phyloP scores from a whole-genome alignment of 2,329 filamentous ascomycete species.

The Metarhizium rileyi region DNA sequence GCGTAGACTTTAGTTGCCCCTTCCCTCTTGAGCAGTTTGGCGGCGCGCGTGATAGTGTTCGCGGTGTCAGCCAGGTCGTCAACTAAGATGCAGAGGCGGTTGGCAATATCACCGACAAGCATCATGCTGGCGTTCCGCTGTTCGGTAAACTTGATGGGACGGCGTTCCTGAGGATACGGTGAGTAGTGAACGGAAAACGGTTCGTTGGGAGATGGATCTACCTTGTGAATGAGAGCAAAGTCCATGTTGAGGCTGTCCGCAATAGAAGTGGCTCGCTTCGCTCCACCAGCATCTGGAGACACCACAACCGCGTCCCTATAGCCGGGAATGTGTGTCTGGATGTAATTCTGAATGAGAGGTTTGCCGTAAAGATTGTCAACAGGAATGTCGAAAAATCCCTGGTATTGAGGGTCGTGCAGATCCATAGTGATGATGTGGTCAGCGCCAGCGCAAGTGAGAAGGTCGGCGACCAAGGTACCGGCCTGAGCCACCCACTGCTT shows the following conservation, averaged over 20 bases:
- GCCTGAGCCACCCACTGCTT: conserved; percentile 98
- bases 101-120: conserved; percentile 77
- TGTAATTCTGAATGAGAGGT: conserved; percentile 60
- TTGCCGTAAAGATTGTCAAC: conserved; percentile 95
- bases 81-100: conserved; percentile 77
- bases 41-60: conserved; percentile 93
- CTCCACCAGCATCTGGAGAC: conserved; percentile 90
- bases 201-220: conserved; percentile 14
- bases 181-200: conserved; percentile 25
- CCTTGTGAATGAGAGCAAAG: conserved; percentile 98
- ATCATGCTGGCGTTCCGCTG: conserved; percentile 92
- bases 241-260: conserved; percentile 88
- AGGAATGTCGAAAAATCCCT: conserved; percentile 97
- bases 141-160: conserved; percentile 78
- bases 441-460: conserved; percentile 88
- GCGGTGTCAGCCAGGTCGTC: conserved; percentile 94
- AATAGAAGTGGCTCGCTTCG: conserved; percentile 91
- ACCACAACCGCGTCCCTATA: conserved; percentile 85
- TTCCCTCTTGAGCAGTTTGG: conserved; percentile 93
- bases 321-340: conserved; percentile 73
- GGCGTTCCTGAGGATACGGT: conserved; percentile 57
- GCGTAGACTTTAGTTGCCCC: conserved; percentile 88
- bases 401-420: conserved; percentile 90
- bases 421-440: conserved; percentile 99
- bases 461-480: conserved; percentile 85